phyloP scores from a whole-genome alignment of 2,329 filamentous ascomycete species.

The Fusarium pseudocircinatum region DNA sequence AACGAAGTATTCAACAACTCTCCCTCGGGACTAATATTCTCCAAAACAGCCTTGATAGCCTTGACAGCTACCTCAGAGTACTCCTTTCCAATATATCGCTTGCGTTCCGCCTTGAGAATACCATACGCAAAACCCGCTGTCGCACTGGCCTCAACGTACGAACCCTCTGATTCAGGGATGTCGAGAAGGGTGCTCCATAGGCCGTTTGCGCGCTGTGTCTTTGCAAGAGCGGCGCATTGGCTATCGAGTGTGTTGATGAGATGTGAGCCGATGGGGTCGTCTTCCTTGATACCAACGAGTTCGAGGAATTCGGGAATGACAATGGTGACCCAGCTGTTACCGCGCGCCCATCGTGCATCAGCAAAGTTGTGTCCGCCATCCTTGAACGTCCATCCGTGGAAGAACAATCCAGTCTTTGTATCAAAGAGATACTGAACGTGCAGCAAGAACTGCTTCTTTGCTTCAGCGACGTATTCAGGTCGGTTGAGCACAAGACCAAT shows the following conservation, averaged over 20 bases:
- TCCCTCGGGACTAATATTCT: constrained; percentile 71
- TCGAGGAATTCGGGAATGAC: constrained; percentile 86
- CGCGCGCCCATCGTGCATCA: constrained; percentile 65
- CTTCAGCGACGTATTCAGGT: constrained; percentile 79
- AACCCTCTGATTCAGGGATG: constrained; percentile 70
- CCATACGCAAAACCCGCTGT: constrained; percentile 85
- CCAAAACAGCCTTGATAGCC: constrained; percentile 73
- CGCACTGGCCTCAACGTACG: constrained; percentile 79
- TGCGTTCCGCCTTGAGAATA: constrained; percentile 77
- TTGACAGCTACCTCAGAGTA: constrained; percentile 70
- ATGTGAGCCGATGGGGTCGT: constrained; percentile 70
- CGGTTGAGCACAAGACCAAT: constrained; percentile 76
- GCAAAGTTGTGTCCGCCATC: constrained; percentile 72
- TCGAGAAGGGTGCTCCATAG: constrained; percentile 82
- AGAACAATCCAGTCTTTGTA: constrained; percentile 75
- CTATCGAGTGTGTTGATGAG: constrained; percentile 72
- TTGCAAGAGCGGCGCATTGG: constrained; percentile 72
- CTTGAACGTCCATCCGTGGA: constrained; percentile 84
- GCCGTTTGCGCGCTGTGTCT: constrained; percentile 69
- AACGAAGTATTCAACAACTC: constrained; percentile 81
- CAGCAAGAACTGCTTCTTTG: constrained; percentile 79
- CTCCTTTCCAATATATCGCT: constrained; percentile 72
- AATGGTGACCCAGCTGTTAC: constrained; percentile 81
- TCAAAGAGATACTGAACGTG: constrained; percentile 85
- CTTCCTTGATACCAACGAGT: constrained; percentile 68